phyloP scores from a whole-genome alignment of 2,329 filamentous ascomycete species.

The Stagonosporopsis tanaceti region DNA sequence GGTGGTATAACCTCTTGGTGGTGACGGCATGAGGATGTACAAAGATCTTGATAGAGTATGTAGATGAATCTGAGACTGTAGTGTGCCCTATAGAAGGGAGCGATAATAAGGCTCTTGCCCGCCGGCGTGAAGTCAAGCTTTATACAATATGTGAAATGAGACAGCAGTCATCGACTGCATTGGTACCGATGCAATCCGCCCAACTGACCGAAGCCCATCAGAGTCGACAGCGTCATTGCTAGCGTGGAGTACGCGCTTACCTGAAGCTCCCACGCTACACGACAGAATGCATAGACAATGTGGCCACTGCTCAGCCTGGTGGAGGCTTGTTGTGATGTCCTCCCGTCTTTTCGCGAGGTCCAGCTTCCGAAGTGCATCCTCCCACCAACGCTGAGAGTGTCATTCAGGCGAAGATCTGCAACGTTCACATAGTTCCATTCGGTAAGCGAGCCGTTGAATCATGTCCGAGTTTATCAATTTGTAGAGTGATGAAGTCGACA shows the following conservation, averaged over 20 bases:
- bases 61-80: neutral
- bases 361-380: conserved; percentile 16
- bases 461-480: conserved; percentile 11
- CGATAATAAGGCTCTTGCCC: conserved; percentile 3
- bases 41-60: no score
- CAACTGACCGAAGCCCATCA: conserved; percentile 22
- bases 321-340: conserved; percentile 25
- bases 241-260: conserved; percentile 36
- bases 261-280: conserved; percentile 30
- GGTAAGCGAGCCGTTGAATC: conserved; percentile 2
- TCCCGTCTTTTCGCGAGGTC: conserved; percentile 29
- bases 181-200: conserved; percentile 2
- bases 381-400: conserved; percentile 2
- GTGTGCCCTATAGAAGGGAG: neutral
- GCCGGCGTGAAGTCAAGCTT: conserved; percentile 32
- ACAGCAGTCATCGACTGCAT: conserved; percentile 16
- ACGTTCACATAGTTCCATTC: conserved; percentile 8
- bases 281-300: conserved; percentile 29
- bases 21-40: conserved; percentile 40
- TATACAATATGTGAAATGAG: conserved; percentile 32
- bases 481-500: conserved; percentile 8
- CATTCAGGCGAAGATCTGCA: conserved; percentile 12
- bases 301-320: conserved; percentile 27
- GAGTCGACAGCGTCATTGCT: conserved; percentile 31
- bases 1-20: conserved; percentile 42